phyloP scores from a whole-genome alignment of 2,329 filamentous ascomycete species.

The Chalaropsis ovoidea region DNA sequence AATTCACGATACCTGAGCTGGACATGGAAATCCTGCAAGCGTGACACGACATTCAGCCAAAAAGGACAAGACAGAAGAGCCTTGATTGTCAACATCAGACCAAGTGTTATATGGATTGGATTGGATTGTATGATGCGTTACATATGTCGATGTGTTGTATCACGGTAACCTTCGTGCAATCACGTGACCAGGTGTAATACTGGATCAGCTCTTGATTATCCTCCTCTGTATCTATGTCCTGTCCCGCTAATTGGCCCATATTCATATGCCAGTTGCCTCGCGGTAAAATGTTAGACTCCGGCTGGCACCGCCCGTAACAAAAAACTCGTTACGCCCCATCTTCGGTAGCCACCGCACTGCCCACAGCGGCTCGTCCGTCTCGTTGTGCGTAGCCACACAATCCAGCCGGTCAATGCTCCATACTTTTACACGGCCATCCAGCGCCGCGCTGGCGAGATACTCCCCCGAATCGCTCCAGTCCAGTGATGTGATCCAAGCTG shows the following conservation, averaged over 20 bases:
- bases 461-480: constrained; percentile 93
- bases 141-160: neutral
- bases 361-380: constrained; percentile 79
- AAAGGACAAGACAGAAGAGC: too few species aligned
- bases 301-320: constrained; percentile 69
- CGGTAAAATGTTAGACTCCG: constrained; percentile 70
- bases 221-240: neutral
- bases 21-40: too few species aligned
- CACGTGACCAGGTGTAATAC: neutral
- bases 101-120: too few species aligned
- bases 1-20: too few species aligned
- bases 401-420: constrained; percentile 78
- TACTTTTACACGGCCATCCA: constrained; percentile 90
- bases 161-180: neutral
- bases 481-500: constrained; percentile 79
- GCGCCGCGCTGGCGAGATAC: constrained; percentile 75
- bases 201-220: neutral
- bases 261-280: constrained; percentile 61
- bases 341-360: constrained; percentile 75
- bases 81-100: too few species aligned
- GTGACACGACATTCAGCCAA: too few species aligned
- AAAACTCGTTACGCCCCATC: constrained; percentile 56
- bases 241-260: constrained; percentile 24
- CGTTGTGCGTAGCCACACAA: constrained; percentile 88
- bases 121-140: too few species aligned